A percentile compares a stretch with the other conserved stretches of the same genome.
Evolutionary conservation across 2,329 filamentous ascomycete genomes (phyloP).

Genomic region (Exophiala oligosperma): DNA sequence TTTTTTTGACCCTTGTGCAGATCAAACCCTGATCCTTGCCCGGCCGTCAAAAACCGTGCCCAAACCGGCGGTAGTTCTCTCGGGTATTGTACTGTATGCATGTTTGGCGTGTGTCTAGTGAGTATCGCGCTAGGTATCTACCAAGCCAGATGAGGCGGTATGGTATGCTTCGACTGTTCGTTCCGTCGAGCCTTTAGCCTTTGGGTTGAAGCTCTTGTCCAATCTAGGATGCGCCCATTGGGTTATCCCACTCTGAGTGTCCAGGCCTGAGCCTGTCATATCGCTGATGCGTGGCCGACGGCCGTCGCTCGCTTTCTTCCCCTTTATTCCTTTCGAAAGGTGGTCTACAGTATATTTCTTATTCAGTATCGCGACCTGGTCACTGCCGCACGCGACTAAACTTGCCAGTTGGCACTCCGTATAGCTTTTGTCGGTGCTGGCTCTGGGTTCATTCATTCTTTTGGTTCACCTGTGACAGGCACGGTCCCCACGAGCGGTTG

Average conservation of each 20-base stretch:
- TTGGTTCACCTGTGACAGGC: too few relatives aligned
- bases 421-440: too few relatives aligned
- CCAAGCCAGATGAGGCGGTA: background rate
- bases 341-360: too few relatives aligned
- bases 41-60: background rate
- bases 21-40: background rate
- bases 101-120: background rate
- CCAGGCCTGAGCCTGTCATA: background rate
- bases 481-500: too few relatives aligned
- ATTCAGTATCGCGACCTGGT: too few relatives aligned
- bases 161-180: background rate
- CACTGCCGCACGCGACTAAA: too few relatives aligned
- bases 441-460: too few relatives aligned
- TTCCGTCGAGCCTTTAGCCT: background rate
- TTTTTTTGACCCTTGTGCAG: background rate
- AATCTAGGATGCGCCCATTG: background rate
- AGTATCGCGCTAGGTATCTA: background rate
- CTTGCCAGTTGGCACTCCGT: background rate
- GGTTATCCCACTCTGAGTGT: background rate
- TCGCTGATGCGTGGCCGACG: background rate
- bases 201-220: background rate
- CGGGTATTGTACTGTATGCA: background rate
- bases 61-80: background rate
- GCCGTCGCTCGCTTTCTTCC: too few relatives aligned
- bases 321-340: too few relatives aligned